Base-by-base conservation (phyloP, 768 basidiomycete species). In the Nevesoporus exiguus region DNA sequence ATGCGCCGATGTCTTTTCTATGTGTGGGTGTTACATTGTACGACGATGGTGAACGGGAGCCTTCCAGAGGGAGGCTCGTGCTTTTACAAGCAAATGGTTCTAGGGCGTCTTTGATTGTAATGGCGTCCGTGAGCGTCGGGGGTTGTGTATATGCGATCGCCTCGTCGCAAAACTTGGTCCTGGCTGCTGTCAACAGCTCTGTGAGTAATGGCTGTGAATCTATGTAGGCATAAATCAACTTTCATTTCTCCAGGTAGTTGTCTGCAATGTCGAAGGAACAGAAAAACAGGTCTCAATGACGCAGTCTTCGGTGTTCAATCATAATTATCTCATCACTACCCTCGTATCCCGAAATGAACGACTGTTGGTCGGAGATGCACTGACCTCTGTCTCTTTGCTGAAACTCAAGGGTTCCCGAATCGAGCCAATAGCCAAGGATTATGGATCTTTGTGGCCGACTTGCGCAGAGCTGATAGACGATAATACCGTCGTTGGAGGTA, bases 311-410 rank as follows among this genome's bases (percentile, higher is more conserved):
- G 74, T 80, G 36, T 94, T 91, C 86, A 84, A 88, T 58, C 89
- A 92, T 65, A 93, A 90, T 51, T 93, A 94, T 70, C 56, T 89
- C 52, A 82, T 94, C 27, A 83, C 80, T 5, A 84, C 81, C 51
- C 70, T 97, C 21, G 81, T 79, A 0, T 72, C 81, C 3, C 78
- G 77, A 44, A 78, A 74, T 3, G 70, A 83, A 55, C 73, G 71
- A 43, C 66, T 96, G 24, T 70, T 89, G 17, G 78, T 84, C n/a
- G 90, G 89, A 33, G 94, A 97, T 63, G 83, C 85, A 8, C 80
- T 95, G 25, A 83, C 81, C 65, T 93, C 92, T 0, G 77, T 95
- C 17, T 86, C 91, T 3, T 59, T 92, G 25, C 73, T 95, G 30
- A 78, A 78, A 52, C 67, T 87, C 47, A 56, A 61, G 2, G 73